A percentile compares a stretch with the other conserved stretches of the same genome.
Evolutionary conservation across 228 moss, liverwort and hornwort species (phyloP).

Genomic region (Sphagnum magellanicum): DNA sequence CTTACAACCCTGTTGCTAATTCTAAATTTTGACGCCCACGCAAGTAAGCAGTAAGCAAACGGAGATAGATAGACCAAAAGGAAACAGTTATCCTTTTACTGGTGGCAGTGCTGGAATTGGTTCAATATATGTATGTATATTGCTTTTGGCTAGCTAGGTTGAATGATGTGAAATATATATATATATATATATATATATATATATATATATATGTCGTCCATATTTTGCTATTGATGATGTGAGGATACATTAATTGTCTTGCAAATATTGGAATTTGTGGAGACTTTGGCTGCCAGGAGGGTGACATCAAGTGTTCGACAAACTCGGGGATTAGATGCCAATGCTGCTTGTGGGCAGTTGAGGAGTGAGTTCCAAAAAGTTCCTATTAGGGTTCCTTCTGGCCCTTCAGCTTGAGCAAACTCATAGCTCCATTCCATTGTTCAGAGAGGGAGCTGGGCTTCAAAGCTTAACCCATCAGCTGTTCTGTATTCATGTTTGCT

Average conservation of each 20-base stretch:
- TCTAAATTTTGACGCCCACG: conserved; percentile 76
- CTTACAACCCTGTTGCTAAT: conserved; percentile 90
- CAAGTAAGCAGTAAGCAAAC: conserved; percentile 61
- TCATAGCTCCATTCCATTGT: too few species aligned
- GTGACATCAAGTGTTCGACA: conserved; percentile 82
- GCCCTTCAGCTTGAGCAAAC: too few species aligned
- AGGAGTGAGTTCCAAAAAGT: conserved; percentile 79
- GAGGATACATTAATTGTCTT: neutral
- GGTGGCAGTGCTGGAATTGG: neutral
- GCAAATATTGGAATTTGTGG: conserved; percentile 81
- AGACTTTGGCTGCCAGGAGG: conserved; percentile 51
- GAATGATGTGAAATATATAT: too few species aligned
- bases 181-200: too few species aligned
- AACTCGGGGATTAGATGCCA: conserved; percentile 92
- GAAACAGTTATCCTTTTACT: neutral
- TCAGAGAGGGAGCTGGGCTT: too few species aligned
- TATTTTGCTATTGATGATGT: too few species aligned
- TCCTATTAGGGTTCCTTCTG: conserved; percentile 9
- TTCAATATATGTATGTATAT: too few species aligned
- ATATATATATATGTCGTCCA: too few species aligned
- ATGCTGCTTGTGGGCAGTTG: conserved; percentile 96
- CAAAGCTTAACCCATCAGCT: too few species aligned
- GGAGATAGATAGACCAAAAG: neutral
- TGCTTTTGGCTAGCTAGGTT: too few species aligned
- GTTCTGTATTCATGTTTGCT: too few species aligned